phyloP scores from a whole-genome alignment of 2,329 filamentous ascomycete species.

The Coniochaeta sp. region DNA sequence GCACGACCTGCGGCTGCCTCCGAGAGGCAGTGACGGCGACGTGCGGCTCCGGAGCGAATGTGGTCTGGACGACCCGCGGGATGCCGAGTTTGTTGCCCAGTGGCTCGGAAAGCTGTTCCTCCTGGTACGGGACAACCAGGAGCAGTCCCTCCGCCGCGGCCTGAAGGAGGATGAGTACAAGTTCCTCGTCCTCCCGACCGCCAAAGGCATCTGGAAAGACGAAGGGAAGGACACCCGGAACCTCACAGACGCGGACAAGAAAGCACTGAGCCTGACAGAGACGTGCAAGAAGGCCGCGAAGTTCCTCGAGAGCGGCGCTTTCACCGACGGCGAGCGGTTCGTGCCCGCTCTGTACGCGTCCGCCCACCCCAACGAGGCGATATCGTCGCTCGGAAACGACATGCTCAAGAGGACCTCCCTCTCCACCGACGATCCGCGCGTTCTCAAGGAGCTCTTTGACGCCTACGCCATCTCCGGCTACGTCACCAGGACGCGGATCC shows the following conservation, averaged over 20 bases:
- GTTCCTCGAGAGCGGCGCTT: conserved; percentile 78
- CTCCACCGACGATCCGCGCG: conserved; percentile 59
- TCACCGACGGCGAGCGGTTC: conserved; percentile 76
- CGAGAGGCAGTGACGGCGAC: conserved; percentile 74
- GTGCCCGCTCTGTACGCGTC: conserved; percentile 78
- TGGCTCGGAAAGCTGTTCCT: conserved; percentile 76
- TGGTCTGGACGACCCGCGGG: conserved; percentile 57
- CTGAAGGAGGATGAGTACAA: conserved; percentile 58
- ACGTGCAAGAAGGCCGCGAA: conserved; percentile 62
- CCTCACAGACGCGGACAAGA: not conserved
- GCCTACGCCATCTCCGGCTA: conserved; percentile 69
- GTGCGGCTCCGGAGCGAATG: conserved; percentile 56
- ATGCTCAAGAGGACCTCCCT: conserved; percentile 73
- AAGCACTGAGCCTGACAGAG: conserved; percentile 54
- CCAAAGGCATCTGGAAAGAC: conserved; percentile 34
- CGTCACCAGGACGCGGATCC: conserved; percentile 68
- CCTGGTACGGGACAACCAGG: not conserved
- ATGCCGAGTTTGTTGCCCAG: conserved; percentile 65
- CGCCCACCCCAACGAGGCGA: conserved; percentile 71
- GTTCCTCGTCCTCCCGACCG: conserved; percentile 57
- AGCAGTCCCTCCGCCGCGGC: conserved; percentile 33
- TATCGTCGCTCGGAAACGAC: conserved; percentile 82
- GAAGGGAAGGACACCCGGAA: not conserved
- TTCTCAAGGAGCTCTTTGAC: conserved; percentile 61
- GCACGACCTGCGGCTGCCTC: conserved; percentile 62